These are phyloP conservation scores for Dacryopinax primogenitus DNA, from an alignment of 768 basidiomycete species.

Conservation along the genomic window DNA sequence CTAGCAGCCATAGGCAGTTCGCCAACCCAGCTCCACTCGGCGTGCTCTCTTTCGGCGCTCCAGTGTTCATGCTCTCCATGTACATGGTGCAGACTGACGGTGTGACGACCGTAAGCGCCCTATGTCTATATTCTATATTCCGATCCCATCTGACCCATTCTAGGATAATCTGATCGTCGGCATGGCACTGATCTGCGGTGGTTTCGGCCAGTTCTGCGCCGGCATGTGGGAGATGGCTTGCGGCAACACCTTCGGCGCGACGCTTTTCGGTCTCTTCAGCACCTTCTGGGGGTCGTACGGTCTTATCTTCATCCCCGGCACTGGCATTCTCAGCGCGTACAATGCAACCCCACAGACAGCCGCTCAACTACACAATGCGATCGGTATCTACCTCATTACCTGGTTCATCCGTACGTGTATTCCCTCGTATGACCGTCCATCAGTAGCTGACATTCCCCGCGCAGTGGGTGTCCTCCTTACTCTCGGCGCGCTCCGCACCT, in stretches of 20 bases:
- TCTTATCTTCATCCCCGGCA: slow-evolving; percentile 51
- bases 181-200: slow-evolving; percentile 12
- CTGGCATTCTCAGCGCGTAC: slow-evolving; percentile 50
- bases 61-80: slow-evolving; percentile 5
- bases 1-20: neutral
- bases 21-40: slow-evolving; percentile 5
- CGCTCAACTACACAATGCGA: slow-evolving; percentile 39
- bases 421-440: neutral
- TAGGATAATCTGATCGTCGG: neutral
- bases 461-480: slow-evolving; percentile 1
- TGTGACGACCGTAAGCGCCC: neutral
- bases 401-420: neutral
- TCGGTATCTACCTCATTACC: slow-evolving; percentile 43
- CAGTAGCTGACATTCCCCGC: neutral
- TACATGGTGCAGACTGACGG: neutral
- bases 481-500: slow-evolving; percentile 7
- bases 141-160: neutral
- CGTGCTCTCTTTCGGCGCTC: slow-evolving; percentile 5
- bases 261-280: slow-evolving; percentile 18
- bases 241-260: slow-evolving; percentile 29
- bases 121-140: neutral
- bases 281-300: slow-evolving; percentile 20
- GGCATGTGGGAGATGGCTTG: slow-evolving; percentile 19
- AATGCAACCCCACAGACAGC: slow-evolving; percentile 12
- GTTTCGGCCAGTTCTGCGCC: slow-evolving; percentile 19